Base-by-base conservation (phyloP, 148 eudicot genomes). In the Drosera capensis region DNA sequence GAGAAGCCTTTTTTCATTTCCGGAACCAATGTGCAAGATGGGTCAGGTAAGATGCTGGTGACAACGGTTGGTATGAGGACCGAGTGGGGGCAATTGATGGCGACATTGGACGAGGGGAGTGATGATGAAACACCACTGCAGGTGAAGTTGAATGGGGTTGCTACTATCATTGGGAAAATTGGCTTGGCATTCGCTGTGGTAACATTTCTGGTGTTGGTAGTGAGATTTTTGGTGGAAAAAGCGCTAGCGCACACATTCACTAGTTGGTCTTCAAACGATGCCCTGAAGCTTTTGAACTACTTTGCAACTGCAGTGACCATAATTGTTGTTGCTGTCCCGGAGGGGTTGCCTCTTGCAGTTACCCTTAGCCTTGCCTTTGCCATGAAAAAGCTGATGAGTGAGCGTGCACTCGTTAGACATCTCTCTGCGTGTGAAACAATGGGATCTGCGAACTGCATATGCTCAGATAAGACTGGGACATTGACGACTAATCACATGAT, bases 1-100 rank as follows among this genome's bases (percentile, higher is more conserved):
- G 60, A 74, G 15, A 73, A 61, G 21, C 99, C 99, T 16, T 90
- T 84, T 66, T 81, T 88, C 55, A 52, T 83, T 16, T 54, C 72
- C 6, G 97, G 97, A 43, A 77, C 84, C 3, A 83, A 90, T 67
- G 95, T 90, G 35, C 93, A 78, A 73, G 95, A 90, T 62, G 99
- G 99, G 1, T 75, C 87, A 20, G 87, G 63, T 57, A 75, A 73
- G 55, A 90, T 90, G 99, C 58, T 90, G 17, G 95, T 90, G 42
- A 74, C 95, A 40, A 71, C 95, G n/a, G 99, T 90, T 49, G 99
- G 99, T 30, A 90, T 90, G 99, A 78, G 79, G 70, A 84, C 95
- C 17, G 93, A 90, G 68, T 90, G 95, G 95, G 99, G 99, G 54
- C 77, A 78, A 42, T 49, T 90, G 48, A 84, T 90, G 93, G 99